Percentiles rank a stretch among this genome's conserved stretches.
Conservation (phyloP, 2,329 filamentous ascomycete genomes). For the Huntiella moniliformis region DNA sequence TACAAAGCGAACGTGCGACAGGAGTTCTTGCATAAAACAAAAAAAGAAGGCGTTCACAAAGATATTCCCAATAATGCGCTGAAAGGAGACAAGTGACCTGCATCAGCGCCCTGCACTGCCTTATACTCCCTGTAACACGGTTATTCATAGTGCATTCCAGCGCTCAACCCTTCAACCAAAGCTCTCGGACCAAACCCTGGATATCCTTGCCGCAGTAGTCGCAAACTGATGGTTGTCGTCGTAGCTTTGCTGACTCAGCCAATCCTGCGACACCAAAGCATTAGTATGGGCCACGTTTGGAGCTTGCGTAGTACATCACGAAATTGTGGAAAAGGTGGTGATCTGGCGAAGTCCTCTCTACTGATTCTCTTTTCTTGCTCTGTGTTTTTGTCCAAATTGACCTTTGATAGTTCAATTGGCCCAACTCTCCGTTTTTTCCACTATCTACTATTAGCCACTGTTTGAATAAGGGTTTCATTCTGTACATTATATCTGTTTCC, state of each 20-base stretch:
- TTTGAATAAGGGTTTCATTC: background rate
- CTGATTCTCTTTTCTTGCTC: background rate
- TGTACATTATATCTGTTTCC: background rate
- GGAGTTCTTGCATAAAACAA: too few relatives aligned
- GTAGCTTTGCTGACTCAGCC: constrained; percentile 7
- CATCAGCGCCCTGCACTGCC: too few relatives aligned
- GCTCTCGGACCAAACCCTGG: too few relatives aligned
- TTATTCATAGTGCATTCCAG: too few relatives aligned
- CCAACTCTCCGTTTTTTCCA: background rate
- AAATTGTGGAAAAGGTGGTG: constrained; percentile 5
- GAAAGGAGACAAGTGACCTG: too few relatives aligned
- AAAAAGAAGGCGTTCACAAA: too few relatives aligned
- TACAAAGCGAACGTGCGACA: too few relatives aligned
- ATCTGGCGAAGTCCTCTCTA: background rate
- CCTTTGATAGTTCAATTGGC: background rate
- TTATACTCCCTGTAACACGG: too few relatives aligned
- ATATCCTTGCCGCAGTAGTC: too few relatives aligned
- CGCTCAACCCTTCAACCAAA: too few relatives aligned
- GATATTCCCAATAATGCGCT: too few relatives aligned
- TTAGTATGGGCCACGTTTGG: constrained; percentile 12
- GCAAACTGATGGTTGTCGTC: too few relatives aligned
- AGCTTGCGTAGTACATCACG: constrained; percentile 10
- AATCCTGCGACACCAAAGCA: constrained; percentile 4
- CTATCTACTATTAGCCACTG: background rate
- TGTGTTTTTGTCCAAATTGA: background rate